phyloP scores from a whole-genome alignment of 306 rosid species.

The Adenanthera pavonina region DNA sequence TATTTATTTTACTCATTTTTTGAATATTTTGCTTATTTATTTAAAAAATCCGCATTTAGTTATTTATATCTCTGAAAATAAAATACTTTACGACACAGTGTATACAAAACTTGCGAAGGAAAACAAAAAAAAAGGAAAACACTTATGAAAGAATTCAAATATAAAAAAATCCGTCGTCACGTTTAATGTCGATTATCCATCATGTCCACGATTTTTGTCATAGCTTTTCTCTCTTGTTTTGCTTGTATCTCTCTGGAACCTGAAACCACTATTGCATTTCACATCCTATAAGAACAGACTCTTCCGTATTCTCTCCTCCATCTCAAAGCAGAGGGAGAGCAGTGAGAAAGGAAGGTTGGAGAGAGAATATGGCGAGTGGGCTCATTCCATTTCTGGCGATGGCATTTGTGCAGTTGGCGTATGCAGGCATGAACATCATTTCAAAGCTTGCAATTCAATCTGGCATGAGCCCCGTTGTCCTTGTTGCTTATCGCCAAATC shows the following conservation, averaged over 20 bases:
- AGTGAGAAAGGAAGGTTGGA: not conserved
- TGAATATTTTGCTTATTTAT: no score
- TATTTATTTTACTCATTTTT: no score
- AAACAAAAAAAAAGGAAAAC: no score
- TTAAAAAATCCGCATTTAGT: no score
- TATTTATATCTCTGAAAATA: no score
- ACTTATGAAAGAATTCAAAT: not conserved
- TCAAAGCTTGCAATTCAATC: slow-evolving; percentile 85
- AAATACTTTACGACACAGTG: not conserved
- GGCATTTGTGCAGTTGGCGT: slow-evolving; percentile 59
- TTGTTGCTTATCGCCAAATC: slow-evolving; percentile 82
- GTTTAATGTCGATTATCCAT: slow-evolving; percentile 28
- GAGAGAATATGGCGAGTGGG: slow-evolving; percentile 39
- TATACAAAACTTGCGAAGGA: no score
- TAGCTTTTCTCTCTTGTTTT: slow-evolving; percentile 14
- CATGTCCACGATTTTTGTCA: slow-evolving; percentile 38
- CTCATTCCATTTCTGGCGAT: slow-evolving; percentile 59
- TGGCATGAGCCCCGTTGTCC: slow-evolving; percentile 80
- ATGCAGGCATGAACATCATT: slow-evolving; percentile 73
- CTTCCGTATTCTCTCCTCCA: not conserved
- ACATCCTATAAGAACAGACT: not conserved
- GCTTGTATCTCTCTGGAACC: slow-evolving; percentile 5
- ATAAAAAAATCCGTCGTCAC: slow-evolving; percentile 29
- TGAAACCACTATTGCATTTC: not conserved
- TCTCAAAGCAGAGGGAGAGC: not conserved